Conservation (phyloP, 73 alveolate genomes). For the Effrenium voratum region DNA sequence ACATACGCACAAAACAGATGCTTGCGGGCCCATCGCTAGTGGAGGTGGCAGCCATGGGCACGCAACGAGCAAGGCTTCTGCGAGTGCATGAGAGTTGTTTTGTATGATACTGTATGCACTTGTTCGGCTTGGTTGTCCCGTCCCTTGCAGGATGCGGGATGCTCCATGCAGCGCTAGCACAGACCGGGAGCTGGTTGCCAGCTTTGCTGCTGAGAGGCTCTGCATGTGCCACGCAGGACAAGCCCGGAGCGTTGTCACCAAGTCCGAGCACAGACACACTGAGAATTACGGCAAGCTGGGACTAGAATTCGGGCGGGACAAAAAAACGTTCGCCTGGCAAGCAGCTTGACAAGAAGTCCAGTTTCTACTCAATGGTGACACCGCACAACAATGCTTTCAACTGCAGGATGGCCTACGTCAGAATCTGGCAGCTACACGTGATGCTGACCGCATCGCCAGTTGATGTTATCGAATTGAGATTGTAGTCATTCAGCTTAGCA, state of each 20-base stretch:
- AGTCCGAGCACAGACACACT: conserved; percentile 60
- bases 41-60: too few species aligned
- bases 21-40: too few species aligned
- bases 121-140: too few species aligned
- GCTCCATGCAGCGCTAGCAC: too few species aligned
- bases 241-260: conserved; percentile 26
- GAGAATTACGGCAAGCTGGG: conserved; percentile 81
- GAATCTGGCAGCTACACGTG: conserved; percentile 58
- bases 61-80: too few species aligned
- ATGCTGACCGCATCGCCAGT: neutral
- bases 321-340: neutral
- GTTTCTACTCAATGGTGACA: neutral
- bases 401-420: conserved; percentile 71
- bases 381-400: neutral
- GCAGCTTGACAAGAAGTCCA: neutral
- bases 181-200: too few species aligned
- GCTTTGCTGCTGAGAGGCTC: too few species aligned
- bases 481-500: neutral
- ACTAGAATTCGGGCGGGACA: neutral
- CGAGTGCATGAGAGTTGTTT: too few species aligned
- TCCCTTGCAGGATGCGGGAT: too few species aligned
- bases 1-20: too few species aligned
- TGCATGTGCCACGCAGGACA: too few species aligned
- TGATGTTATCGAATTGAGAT: neutral
- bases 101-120: too few species aligned